Conservation (phyloP, 352 stramenopile species). For the Pythium periplocum region DNA sequence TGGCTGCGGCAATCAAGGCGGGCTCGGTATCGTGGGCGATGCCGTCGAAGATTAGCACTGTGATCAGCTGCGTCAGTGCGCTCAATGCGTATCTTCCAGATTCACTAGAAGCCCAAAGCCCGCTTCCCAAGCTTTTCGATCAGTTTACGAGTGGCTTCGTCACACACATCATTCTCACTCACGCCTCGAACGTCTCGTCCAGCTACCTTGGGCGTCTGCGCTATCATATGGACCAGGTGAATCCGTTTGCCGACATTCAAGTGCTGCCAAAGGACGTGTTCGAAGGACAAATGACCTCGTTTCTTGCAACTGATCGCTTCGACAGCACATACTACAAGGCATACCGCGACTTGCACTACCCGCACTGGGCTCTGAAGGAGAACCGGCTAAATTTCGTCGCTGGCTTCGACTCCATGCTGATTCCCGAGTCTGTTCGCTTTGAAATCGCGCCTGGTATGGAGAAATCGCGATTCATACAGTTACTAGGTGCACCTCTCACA, state of each 20-base stretch:
- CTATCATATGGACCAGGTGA: slow-evolving; percentile 58
- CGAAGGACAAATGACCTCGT: slow-evolving; percentile 43
- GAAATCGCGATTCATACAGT: slow-evolving; percentile 42
- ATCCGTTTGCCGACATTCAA: slow-evolving; percentile 69
- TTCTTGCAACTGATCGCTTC: slow-evolving; percentile 55
- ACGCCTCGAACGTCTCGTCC: slow-evolving; percentile 35
- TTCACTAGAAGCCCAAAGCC: slow-evolving; percentile 19
- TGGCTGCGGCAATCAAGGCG: slow-evolving; percentile 35
- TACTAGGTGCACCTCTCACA: slow-evolving; percentile 38
- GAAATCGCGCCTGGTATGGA: slow-evolving; percentile 46
- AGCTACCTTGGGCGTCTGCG: slow-evolving; percentile 42
- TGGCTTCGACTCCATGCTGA: slow-evolving; percentile 21
- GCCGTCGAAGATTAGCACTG: slow-evolving; percentile 33
- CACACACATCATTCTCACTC: slow-evolving; percentile 59
- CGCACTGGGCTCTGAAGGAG: slow-evolving; percentile 26
- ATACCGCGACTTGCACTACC: slow-evolving; percentile 45
- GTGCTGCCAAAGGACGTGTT: slow-evolving; percentile 60
- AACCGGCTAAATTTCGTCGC: slow-evolving; percentile 16
- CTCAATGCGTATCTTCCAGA: slow-evolving; percentile 56
- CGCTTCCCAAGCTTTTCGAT: slow-evolving; percentile 64
- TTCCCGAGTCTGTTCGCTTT: slow-evolving; percentile 37
- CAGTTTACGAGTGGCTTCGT: slow-evolving; percentile 58
- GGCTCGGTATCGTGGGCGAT: slow-evolving; percentile 10
- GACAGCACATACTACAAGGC: slow-evolving; percentile 48
- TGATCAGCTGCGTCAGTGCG: slow-evolving; percentile 48